Evolutionary conservation across 129 eudicot species (phyloP), one percentile per base, ranked within the genome.

Genomic region (Saussurea involucrata): DNA sequence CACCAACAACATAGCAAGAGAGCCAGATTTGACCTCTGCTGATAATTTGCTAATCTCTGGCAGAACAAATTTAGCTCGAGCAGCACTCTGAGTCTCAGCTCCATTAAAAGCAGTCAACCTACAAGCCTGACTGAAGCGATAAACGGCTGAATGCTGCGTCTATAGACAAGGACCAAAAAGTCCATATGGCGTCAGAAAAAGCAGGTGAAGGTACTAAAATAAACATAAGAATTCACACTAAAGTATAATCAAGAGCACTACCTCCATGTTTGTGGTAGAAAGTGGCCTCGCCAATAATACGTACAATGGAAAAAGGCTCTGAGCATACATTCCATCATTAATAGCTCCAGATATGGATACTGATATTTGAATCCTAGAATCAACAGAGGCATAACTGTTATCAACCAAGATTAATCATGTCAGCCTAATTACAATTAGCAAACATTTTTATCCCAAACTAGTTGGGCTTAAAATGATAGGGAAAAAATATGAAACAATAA

Each of bases 1-100:
- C 68, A 94, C 85, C 77, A 94, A 89, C 85, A 91, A 81, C 72
- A 94, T 82, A 57, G 81, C 76, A 81, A 86, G 85, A 66, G 93
- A 84, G 64, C 96, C 89, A 63, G 93, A 83, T 75, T 84, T 85
- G 77, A 85, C 78, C 69, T 94, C 97, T 63, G 75, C 82, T 77
- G 92, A 87, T 78, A 94, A 83, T 72, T 88, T 90, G 71, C 77
- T 83, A 49, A 94, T 82, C 81, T 94, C 97, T 68, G 98, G 98
- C 6, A 94, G 87, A 78, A 89, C 75, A 75, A 91, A 94, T 13
- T 69, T 84, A 44, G 86, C 93, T 49, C 40, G 87, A 81, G 87
- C 83, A 74, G 76, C 73, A 66, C 71, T 82, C 65, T 17, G 68
- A 69, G 68, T 76, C 33, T 84, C 90, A 57, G 69, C 76, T 79